Evolutionary conservation across 2,329 filamentous ascomycete species (phyloP).

Genomic region (Trichoderma sp.): DNA sequence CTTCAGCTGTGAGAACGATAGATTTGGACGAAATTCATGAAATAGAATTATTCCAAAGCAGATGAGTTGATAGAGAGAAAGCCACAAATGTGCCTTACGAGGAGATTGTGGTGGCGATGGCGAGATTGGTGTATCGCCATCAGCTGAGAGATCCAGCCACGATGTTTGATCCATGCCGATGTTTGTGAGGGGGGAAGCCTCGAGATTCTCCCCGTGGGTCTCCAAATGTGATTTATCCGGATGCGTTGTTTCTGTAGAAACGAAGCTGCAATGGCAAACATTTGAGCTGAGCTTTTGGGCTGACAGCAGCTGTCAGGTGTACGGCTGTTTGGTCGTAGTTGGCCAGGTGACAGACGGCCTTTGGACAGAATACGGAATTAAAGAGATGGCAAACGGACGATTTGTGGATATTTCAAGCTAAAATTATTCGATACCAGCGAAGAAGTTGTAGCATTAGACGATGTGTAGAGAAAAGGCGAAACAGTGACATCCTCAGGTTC

Average conservation of each 20-base stretch:
- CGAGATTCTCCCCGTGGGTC: background rate
- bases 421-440: no score
- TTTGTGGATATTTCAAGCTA: background rate
- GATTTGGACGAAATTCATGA: background rate
- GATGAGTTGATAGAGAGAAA: background rate
- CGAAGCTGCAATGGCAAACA: background rate
- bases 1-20: background rate
- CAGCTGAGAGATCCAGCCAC: background rate
- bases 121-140: background rate
- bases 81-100: background rate
- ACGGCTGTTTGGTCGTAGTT: background rate
- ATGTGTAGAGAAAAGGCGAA: background rate
- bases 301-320: background rate
- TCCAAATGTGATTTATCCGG: no score
- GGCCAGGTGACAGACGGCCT: background rate
- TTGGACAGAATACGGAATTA: background rate
- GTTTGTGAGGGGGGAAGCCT: background rate
- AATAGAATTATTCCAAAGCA: background rate
- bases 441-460: background rate
- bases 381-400: background rate
- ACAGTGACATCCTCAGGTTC: no score
- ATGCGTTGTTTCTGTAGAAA: background rate
- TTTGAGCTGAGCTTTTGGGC: background rate
- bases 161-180: conserved; percentile 1
- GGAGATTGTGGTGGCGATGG: conserved; percentile 5